Conservation (phyloP, 495 filamentous ascomycete genomes). For the Friedmanniomyces simplex region DNA sequence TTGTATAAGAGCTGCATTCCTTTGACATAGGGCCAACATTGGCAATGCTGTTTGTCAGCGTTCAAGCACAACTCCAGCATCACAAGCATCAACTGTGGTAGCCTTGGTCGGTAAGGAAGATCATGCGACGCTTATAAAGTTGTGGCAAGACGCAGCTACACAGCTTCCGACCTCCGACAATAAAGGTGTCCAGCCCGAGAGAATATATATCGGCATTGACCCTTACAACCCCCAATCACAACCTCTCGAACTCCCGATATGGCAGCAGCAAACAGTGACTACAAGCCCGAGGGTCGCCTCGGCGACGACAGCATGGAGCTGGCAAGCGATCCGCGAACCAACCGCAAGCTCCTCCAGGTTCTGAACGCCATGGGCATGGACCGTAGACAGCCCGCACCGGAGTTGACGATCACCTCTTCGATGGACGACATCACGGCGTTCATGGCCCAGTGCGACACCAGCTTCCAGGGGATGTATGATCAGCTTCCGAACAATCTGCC, state of each 20-base stretch:
- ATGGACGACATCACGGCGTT: not conserved
- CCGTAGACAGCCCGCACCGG: not conserved
- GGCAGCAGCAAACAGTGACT: not conserved
- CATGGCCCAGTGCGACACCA: not conserved
- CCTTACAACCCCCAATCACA: not conserved
- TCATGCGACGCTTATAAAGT: too few species aligned
- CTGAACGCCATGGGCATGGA: not conserved
- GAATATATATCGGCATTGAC: too few species aligned
- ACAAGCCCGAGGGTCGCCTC: slow-evolving; percentile 1
- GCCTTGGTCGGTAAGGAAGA: too few species aligned
- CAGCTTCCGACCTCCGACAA: too few species aligned
- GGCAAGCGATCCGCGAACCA: not conserved
- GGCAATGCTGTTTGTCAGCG: not conserved
- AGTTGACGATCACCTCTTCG: not conserved
- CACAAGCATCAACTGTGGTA: not conserved
- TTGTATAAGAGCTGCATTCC: too few species aligned
- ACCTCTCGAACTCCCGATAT: not conserved
- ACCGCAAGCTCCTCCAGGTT: not conserved
- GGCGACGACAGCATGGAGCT: not conserved
- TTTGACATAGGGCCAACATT: too few species aligned
- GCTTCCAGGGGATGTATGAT: slow-evolving; percentile 1
- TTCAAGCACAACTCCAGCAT: not conserved
- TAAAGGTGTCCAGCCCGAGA: too few species aligned
- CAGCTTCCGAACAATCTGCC: not conserved
- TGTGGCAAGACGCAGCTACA: too few species aligned